phyloP scores from a whole-genome alignment of 345 rosid genomes.

The Anastatica hierochuntica region DNA sequence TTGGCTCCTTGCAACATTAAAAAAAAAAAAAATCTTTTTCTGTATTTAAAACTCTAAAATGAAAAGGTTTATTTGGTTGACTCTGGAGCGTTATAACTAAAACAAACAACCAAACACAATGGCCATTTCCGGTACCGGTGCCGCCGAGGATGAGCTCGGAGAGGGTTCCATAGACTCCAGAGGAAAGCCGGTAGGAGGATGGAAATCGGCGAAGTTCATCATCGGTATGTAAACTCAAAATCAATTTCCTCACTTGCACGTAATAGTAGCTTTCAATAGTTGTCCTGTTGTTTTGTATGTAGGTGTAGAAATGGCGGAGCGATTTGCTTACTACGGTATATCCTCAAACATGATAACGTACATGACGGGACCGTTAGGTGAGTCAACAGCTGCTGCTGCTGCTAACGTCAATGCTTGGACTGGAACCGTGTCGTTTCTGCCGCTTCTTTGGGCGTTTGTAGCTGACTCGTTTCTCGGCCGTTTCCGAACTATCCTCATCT shows the following conservation, averaged over 20 bases:
- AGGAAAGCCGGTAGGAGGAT: too few species aligned
- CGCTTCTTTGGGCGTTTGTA: constrained; percentile 52
- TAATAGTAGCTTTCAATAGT: too few species aligned
- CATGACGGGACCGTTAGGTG: constrained; percentile 50
- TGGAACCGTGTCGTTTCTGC: constrained; percentile 43
- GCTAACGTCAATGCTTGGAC: constrained; percentile 47
- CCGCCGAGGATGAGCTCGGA: not conserved
- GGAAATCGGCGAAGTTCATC: constrained; percentile 38
- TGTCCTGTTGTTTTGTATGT: not conserved
- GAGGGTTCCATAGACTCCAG: too few species aligned
- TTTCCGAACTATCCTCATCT: constrained; percentile 41
- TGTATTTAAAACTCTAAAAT: too few species aligned
- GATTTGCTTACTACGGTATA: constrained; percentile 44
- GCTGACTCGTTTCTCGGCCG: constrained; percentile 64
- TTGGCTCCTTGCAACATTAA: too few species aligned
- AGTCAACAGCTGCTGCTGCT: constrained; percentile 53
- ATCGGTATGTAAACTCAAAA: constrained; percentile 16
- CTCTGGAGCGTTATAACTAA: too few species aligned
- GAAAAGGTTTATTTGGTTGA: too few species aligned
- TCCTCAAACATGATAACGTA: constrained; percentile 46
- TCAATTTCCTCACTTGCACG: not conserved
- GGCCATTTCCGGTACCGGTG: not conserved
- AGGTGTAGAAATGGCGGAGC: constrained; percentile 44
- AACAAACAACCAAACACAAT: not conserved
- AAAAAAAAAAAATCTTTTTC: too few species aligned